These are phyloP conservation scores for Zymoseptoria crescenta DNA, from an alignment of 2,329 filamentous ascomycete species.

Conservation along the genomic window DNA sequence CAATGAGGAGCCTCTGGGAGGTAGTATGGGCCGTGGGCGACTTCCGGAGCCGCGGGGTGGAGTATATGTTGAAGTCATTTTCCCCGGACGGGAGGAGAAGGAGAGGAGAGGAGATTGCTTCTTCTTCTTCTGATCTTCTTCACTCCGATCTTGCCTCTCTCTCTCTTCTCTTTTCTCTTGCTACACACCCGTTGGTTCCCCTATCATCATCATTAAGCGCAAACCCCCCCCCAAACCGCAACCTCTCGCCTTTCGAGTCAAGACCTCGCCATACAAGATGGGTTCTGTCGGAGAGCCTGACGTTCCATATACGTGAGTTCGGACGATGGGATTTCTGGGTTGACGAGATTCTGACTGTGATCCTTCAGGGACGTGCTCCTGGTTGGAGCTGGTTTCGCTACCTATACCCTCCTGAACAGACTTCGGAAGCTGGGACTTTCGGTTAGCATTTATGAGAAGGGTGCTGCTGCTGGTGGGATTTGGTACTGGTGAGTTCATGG, in stretches of 20 bases:
- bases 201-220: conserved; percentile 11
- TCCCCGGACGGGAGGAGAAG: neutral
- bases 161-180: too few species aligned
- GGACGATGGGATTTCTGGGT: neutral
- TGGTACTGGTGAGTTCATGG: conserved; percentile 22
- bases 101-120: neutral
- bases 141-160: neutral
- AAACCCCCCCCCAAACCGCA: conserved; percentile 6
- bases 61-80: neutral
- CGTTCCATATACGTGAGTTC: conserved; percentile 16
- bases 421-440: conserved; percentile 29
- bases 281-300: conserved; percentile 21
- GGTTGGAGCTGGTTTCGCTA: conserved; percentile 17
- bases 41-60: neutral
- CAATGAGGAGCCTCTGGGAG: too few species aligned
- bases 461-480: conserved; percentile 29
- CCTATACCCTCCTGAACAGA: conserved; percentile 21
- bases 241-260: conserved; percentile 8
- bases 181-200: too few species aligned
- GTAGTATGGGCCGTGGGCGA: neutral
- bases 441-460: conserved; percentile 30
- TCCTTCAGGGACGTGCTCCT: conserved; percentile 6
- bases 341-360: neutral
- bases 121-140: neutral
- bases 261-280: conserved; percentile 18